Evolutionary conservation across 257 asterid species (phyloP).

Genomic region (Przewalskia tangutica): DNA sequence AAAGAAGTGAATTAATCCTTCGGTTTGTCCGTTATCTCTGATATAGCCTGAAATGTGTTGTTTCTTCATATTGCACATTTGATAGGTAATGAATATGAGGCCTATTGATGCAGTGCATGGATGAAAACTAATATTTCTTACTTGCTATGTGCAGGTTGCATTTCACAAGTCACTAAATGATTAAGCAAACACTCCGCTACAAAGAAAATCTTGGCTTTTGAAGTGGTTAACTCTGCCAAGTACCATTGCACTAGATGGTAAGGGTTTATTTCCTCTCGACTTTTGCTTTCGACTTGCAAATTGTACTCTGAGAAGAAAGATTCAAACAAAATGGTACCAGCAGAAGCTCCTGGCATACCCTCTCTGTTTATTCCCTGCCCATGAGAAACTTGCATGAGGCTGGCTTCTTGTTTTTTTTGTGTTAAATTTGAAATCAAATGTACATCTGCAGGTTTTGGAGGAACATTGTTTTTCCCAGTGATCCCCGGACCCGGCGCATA

Average conservation of each 20-base stretch:
- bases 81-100: not conserved
- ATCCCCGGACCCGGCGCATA: no score
- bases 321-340: not conserved
- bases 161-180: constrained; percentile 65
- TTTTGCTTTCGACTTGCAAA: not conserved
- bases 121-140: not conserved
- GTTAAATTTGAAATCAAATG: not conserved
- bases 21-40: not conserved
- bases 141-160: constrained; percentile 49
- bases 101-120: not conserved
- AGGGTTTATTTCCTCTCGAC: not conserved
- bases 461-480: not conserved
- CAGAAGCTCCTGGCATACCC: not conserved
- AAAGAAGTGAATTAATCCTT: not conserved
- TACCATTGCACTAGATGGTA: not conserved
- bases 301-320: not conserved
- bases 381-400: not conserved
- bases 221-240: not conserved
- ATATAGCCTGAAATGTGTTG: not conserved
- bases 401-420: not conserved
- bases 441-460: not conserved
- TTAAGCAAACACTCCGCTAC: not conserved
- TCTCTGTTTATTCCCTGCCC: not conserved
- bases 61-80: not conserved
- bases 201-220: not conserved